Conservation (phyloP, 768 basidiomycete species). For the Phaeotremella skinneri region DNA sequence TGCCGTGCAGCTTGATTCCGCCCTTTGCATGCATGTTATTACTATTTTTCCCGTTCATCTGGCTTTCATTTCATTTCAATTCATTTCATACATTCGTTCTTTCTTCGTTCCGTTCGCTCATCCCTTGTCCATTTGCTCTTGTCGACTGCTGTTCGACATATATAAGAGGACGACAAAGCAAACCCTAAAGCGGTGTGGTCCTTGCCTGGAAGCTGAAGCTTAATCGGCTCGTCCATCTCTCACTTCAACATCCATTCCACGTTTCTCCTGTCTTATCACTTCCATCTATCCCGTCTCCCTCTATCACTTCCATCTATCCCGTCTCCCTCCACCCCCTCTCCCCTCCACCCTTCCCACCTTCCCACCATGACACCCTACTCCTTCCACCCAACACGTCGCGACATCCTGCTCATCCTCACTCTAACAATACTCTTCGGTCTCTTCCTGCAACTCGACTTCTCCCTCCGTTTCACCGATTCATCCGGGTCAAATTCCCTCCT, state of each 20-base stretch:
- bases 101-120: too few relatives aligned
- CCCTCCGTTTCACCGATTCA: constrained; percentile 57
- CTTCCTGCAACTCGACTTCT: constrained; percentile 70
- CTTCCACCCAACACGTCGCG: constrained; percentile 64
- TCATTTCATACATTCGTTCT: neutral
- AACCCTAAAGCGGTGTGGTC: too few relatives aligned
- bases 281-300: neutral
- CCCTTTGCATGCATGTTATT: too few relatives aligned
- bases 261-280: too few relatives aligned
- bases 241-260: too few relatives aligned
- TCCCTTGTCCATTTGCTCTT: too few relatives aligned
- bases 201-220: too few relatives aligned
- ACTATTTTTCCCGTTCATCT: too few relatives aligned
- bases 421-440: constrained; percentile 66
- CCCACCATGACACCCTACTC: constrained; percentile 19
- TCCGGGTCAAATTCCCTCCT: constrained; percentile 28
- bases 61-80: neutral
- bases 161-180: too few relatives aligned
- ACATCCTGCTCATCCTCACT: constrained; percentile 67
- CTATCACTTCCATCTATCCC: neutral
- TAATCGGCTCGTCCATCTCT: too few relatives aligned
- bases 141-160: too few relatives aligned
- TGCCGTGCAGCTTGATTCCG: too few relatives aligned
- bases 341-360: constrained; percentile 2
- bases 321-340: constrained; percentile 1